Evolutionary conservation across 1,284 basidiomycete species (phyloP).

Genomic region (Heterobasidion annosum): DNA sequence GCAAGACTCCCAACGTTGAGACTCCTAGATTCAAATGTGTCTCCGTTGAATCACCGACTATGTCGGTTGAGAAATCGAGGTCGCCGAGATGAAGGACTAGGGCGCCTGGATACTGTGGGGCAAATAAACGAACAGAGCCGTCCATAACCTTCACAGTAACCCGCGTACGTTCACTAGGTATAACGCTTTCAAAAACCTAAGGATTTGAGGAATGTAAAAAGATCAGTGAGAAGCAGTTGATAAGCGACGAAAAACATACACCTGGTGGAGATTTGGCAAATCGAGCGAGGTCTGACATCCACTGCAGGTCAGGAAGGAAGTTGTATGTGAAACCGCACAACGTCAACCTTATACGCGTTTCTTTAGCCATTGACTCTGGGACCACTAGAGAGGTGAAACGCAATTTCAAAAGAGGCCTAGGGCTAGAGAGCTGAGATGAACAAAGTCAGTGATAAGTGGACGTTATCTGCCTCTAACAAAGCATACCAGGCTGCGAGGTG

Average conservation of each 20-base stretch:
- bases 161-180: conserved; percentile 82
- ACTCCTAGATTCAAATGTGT: conserved; percentile 42
- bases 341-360: conserved; percentile 64
- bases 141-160: conserved; percentile 63
- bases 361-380: conserved; percentile 65
- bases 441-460: background rate
- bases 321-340: conserved; percentile 62
- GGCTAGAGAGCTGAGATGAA: conserved; percentile 27
- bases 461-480: background rate
- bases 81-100: conserved; percentile 61
- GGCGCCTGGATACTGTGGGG: conserved; percentile 54
- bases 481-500: conserved; percentile 46
- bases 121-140: conserved; percentile 56
- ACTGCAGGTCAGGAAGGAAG: conserved; percentile 54
- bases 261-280: conserved; percentile 86
- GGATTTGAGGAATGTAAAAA: background rate
- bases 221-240: background rate
- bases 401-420: conserved; percentile 52
- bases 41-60: conserved; percentile 59
- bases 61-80: conserved; percentile 57
- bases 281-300: conserved; percentile 52
- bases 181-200: conserved; percentile 67
- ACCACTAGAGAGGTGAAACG: conserved; percentile 61
- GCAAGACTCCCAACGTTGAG: conserved; percentile 38
- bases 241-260: conserved; percentile 33